Evolutionary conservation across 768 basidiomycete species (phyloP).

Genomic region (Rhodotorula kratochvilovae): DNA sequence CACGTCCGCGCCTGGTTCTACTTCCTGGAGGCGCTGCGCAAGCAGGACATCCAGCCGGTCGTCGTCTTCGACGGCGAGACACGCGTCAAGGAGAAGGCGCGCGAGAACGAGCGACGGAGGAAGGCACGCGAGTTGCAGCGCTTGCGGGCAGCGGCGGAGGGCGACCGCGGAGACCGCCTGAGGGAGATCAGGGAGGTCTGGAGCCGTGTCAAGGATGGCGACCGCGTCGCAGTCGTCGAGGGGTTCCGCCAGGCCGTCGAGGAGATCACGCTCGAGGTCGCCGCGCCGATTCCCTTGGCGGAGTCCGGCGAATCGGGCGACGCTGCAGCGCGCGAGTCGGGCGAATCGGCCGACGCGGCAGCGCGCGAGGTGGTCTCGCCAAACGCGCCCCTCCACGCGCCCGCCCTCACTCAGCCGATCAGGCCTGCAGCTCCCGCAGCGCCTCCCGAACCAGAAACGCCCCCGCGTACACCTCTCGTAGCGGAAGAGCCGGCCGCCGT

Average conservation of each 20-base stretch:
- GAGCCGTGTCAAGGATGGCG: not conserved
- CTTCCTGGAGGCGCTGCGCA: slow-evolving; percentile 18
- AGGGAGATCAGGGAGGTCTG: not conserved
- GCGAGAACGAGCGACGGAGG: slow-evolving; percentile 12
- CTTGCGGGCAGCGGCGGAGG: slow-evolving; percentile 11
- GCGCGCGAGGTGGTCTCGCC: no score
- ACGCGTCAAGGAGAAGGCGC: slow-evolving; percentile 20
- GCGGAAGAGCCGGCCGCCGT: no score
- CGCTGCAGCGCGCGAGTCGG: no score
- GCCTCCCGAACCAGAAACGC: no score
- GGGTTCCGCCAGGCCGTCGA: not conserved
- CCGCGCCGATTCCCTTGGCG: no score
- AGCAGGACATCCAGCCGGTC: slow-evolving; percentile 12
- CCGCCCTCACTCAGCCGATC: no score
- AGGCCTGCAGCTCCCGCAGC: no score
- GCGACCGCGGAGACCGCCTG: not conserved
- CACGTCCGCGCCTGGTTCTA: slow-evolving; percentile 23
- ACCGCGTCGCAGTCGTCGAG: not conserved
- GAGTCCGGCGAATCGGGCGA: no score
- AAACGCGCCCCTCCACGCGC: no score
- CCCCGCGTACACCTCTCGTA: no score
- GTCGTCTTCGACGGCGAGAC: slow-evolving; percentile 37
- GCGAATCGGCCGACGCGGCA: no score
- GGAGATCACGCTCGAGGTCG: no score
- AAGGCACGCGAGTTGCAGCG: slow-evolving; percentile 10